Percentiles rank a stretch among this genome's conserved stretches.
phyloP scores from a whole-genome alignment of 805 yeast genomes.

The Starmerella vaccinii region DNA sequence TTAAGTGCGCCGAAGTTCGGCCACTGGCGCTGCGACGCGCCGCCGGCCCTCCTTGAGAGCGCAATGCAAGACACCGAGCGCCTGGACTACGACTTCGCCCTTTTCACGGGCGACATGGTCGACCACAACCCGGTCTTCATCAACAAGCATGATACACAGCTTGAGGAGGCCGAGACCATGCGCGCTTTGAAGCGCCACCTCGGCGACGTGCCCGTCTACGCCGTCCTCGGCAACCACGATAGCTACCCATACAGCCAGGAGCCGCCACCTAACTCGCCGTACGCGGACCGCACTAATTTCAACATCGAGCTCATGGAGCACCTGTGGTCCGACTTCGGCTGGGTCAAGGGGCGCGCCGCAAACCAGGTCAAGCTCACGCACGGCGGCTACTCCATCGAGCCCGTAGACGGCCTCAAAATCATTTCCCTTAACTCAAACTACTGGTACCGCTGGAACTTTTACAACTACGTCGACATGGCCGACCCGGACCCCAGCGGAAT shows the following conservation, averaged over 20 bases:
- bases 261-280: slow-evolving; percentile 44
- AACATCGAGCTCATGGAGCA: slow-evolving; percentile 42
- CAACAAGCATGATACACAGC: slow-evolving; percentile 39
- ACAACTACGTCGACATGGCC: slow-evolving; percentile 41
- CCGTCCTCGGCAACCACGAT: slow-evolving; percentile 64
- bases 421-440: slow-evolving; percentile 57
- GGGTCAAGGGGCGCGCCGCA: slow-evolving; percentile 35
- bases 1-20: slow-evolving; percentile 51
- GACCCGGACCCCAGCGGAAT: slow-evolving; percentile 56
- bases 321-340: slow-evolving; percentile 37
- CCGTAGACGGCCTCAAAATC: slow-evolving; percentile 48
- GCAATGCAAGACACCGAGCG: slow-evolving; percentile 38
- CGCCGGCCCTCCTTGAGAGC: slow-evolving; percentile 50
- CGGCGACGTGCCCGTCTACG: slow-evolving; percentile 45
- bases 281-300: slow-evolving; percentile 37
- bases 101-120: slow-evolving; percentile 66
- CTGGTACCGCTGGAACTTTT: slow-evolving; percentile 55
- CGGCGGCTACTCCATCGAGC: slow-evolving; percentile 50
- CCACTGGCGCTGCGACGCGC: slow-evolving; percentile 54
- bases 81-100: slow-evolving; percentile 44
- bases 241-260: slow-evolving; percentile 63
- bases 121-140: slow-evolving; percentile 50
- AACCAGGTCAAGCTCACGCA: slow-evolving; percentile 40
- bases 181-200: slow-evolving; percentile 45
- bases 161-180: slow-evolving; percentile 45